phyloP scores from a whole-genome alignment of 73 alveolate species.

The Paramecium pentaurelia region DNA sequence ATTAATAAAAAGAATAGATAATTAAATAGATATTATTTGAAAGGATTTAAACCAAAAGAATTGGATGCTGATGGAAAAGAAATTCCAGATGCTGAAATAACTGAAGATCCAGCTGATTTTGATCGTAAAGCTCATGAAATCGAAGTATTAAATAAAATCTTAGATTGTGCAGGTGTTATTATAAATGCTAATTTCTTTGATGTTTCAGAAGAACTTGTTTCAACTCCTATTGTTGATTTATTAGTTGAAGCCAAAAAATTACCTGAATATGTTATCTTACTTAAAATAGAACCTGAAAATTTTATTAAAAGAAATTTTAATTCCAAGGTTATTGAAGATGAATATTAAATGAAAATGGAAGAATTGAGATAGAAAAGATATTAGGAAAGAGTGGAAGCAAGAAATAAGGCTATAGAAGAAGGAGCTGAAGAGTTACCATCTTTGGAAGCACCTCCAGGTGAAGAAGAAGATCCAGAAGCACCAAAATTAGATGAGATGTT shows the following conservation, averaged over 20 bases:
- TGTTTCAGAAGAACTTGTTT: conserved; percentile 82
- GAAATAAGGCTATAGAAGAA: conserved; percentile 62
- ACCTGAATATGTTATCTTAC: conserved; percentile 86
- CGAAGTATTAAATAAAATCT: conserved; percentile 75
- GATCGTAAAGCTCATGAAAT: conserved; percentile 89
- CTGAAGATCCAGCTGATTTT: conserved; percentile 95
- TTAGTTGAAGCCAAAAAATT: conserved; percentile 85
- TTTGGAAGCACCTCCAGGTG: conserved; percentile 61
- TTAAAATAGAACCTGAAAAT: conserved; percentile 79
- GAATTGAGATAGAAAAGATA: conserved; percentile 83
- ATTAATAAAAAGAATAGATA: conserved; percentile 76
- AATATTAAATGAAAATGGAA: conserved; percentile 77
- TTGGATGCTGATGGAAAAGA: conserved; percentile 86
- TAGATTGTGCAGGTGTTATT: conserved; percentile 71
- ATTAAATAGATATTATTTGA: conserved; percentile 82
- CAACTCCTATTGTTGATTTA: conserved; percentile 80
- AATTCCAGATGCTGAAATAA: conserved; percentile 93
- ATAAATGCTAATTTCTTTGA: conserved; percentile 91
- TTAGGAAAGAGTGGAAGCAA: conserved; percentile 76
- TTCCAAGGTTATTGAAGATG: conserved; percentile 79
- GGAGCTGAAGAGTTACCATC: conserved; percentile 68
- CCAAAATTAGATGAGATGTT: conserved; percentile 72
- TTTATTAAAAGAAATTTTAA: conserved; percentile 87
- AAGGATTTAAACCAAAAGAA: conserved; percentile 82
- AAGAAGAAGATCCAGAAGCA: conserved; percentile 84